phyloP scores from a whole-genome alignment of 2,329 filamentous ascomycete species.

The Juglanconis sp. region DNA sequence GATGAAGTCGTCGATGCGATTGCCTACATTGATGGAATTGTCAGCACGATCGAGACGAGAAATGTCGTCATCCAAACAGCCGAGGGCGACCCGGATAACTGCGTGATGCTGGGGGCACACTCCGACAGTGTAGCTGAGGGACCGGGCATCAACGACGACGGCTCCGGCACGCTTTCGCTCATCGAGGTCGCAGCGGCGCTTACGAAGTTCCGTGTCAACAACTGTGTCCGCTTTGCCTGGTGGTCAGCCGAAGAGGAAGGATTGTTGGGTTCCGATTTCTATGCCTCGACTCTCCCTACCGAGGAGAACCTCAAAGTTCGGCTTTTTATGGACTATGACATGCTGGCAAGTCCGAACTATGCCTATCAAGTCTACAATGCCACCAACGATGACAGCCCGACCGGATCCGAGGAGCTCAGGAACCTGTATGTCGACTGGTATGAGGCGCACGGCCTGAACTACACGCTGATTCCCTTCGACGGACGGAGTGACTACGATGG shows the following conservation, averaged over 20 bases:
- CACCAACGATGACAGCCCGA: constrained; percentile 67
- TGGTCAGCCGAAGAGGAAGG: constrained; percentile 68
- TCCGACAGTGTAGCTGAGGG: constrained; percentile 61
- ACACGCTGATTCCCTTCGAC: constrained; percentile 71
- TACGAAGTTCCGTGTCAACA: constrained; percentile 55
- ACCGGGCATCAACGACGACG: constrained; percentile 76
- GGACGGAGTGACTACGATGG: constrained; percentile 77
- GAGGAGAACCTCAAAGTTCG: constrained; percentile 62
- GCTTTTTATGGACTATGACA: constrained; percentile 69
- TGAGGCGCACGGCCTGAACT: constrained; percentile 56
- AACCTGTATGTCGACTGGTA: constrained; percentile 69
- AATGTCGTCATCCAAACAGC: constrained; percentile 64
- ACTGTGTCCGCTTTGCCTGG: constrained; percentile 66
- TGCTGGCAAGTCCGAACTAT: constrained; percentile 65
- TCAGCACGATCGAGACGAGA: constrained; percentile 50
- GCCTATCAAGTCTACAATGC: constrained; percentile 70
- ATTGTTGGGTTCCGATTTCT: constrained; percentile 61
- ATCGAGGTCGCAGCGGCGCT: constrained; percentile 62
- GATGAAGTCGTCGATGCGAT: constrained; percentile 50
- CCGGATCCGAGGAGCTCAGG: constrained; percentile 67
- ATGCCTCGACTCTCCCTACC: constrained; percentile 50
- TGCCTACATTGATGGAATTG: constrained; percentile 57
- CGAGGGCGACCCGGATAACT: constrained; percentile 58
- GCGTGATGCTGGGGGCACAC: constrained; percentile 64
- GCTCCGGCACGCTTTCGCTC: constrained; percentile 61